Conservation (phyloP, 352 stramenopile genomes). For the Phytophthora cactorum region DNA sequence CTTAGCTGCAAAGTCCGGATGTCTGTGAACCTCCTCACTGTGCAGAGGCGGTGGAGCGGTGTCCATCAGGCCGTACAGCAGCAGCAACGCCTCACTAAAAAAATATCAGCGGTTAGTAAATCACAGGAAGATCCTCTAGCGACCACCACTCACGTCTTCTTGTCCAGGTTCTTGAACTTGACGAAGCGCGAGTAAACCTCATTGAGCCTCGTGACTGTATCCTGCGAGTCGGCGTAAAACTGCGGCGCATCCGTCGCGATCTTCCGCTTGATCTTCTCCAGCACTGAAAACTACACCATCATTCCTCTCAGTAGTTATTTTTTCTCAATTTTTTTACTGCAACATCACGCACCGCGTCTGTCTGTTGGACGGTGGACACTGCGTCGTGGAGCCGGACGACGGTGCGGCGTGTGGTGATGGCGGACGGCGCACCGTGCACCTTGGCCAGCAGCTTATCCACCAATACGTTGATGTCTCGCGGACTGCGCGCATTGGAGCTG, state of each 20-base stretch:
- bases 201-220: constrained; percentile 64
- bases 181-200: constrained; percentile 82
- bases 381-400: constrained; percentile 66
- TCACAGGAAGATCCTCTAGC: background rate
- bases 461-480: constrained; percentile 57
- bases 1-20: constrained; percentile 16
- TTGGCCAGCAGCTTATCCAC: constrained; percentile 61
- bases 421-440: constrained; percentile 59
- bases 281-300: constrained; percentile 57
- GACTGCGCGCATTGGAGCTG: constrained; percentile 30
- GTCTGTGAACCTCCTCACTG: constrained; percentile 9
- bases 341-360: constrained; percentile 47
- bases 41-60: constrained; percentile 28
- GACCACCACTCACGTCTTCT: constrained; percentile 63
- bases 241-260: constrained; percentile 49
- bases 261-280: constrained; percentile 85
- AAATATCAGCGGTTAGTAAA: constrained; percentile 1
- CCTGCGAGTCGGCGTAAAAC: constrained; percentile 48
- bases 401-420: constrained; percentile 61
- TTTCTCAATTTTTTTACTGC: background rate
- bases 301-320: background rate
- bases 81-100: constrained; percentile 64
- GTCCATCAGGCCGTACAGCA: constrained; percentile 78
- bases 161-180: constrained; percentile 76
- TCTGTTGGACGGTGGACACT: constrained; percentile 18